phyloP scores from a whole-genome alignment of 2,329 filamentous ascomycete species.

The Sclerotinia trifoliorum region DNA sequence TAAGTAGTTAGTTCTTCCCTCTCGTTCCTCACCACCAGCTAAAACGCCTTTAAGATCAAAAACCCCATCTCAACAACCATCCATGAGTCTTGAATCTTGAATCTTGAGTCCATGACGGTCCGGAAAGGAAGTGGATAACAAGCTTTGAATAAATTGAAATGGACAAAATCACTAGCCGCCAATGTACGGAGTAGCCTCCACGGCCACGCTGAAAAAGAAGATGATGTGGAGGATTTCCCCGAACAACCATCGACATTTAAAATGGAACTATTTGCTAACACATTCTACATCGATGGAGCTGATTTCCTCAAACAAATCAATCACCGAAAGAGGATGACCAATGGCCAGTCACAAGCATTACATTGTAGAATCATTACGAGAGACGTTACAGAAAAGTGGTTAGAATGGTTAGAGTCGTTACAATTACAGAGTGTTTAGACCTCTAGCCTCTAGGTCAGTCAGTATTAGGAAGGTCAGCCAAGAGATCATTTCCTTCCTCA shows the following conservation, averaged over 20 bases:
- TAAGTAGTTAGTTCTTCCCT: background rate
- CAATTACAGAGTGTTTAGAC: background rate
- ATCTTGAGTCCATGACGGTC: background rate
- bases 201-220: background rate
- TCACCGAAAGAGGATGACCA: background rate
- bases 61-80: no score
- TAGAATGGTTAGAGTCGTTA: background rate
- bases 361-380: conserved; percentile 4
- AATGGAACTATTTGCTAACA: conserved; percentile 10
- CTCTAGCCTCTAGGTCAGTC: no score
- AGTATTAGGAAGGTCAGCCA: background rate
- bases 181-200: no score
- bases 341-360: background rate
- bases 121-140: background rate
- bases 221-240: conserved; percentile 1
- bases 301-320: background rate
- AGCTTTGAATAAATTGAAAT: background rate
- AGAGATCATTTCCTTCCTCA: background rate
- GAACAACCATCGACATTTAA: background rate
- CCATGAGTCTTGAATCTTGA: no score
- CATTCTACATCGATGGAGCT: background rate
- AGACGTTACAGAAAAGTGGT: background rate
- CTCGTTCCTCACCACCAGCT: background rate
- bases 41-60: background rate
- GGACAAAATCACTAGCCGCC: background rate